phyloP scores from a whole-genome alignment of 2,329 filamentous ascomycete species.

The Thielaviopsis ethacetica region DNA sequence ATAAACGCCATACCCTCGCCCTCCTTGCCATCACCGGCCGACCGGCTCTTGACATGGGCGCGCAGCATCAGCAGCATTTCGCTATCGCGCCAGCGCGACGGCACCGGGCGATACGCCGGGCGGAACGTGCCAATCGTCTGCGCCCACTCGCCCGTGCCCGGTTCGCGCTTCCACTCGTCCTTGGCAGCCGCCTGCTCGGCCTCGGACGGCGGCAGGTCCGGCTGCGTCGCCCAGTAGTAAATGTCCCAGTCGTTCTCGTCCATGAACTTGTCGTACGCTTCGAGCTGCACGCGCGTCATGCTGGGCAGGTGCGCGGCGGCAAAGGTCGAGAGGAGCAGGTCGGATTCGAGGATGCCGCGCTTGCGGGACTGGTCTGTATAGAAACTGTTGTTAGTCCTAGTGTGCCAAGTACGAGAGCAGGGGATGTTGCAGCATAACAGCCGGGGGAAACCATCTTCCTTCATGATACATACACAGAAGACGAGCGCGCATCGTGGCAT shows the following conservation, averaged over 20 bases:
- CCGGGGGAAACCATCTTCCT: background rate
- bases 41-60: constrained; percentile 56
- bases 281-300: constrained; percentile 59
- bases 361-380: constrained; percentile 86
- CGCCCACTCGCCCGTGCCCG: constrained; percentile 65
- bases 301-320: constrained; percentile 58
- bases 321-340: constrained; percentile 92
- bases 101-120: constrained; percentile 83
- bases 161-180: constrained; percentile 20
- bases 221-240: constrained; percentile 98
- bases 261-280: constrained; percentile 79
- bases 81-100: constrained; percentile 67
- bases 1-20: constrained; percentile 39
- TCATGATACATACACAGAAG: constrained; percentile 45
- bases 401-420: background rate
- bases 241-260: constrained; percentile 99
- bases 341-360: constrained; percentile 85
- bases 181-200: constrained; percentile 17
- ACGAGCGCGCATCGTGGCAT: constrained; percentile 72
- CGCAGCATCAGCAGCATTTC: constrained; percentile 63
- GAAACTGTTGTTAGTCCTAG: constrained; percentile 4
- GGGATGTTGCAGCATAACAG: background rate
- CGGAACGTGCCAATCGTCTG: constrained; percentile 92
- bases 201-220: constrained; percentile 39
- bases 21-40: constrained; percentile 24